phyloP scores from a whole-genome alignment of 148 eudicot species.

The Diospyros lotus region DNA sequence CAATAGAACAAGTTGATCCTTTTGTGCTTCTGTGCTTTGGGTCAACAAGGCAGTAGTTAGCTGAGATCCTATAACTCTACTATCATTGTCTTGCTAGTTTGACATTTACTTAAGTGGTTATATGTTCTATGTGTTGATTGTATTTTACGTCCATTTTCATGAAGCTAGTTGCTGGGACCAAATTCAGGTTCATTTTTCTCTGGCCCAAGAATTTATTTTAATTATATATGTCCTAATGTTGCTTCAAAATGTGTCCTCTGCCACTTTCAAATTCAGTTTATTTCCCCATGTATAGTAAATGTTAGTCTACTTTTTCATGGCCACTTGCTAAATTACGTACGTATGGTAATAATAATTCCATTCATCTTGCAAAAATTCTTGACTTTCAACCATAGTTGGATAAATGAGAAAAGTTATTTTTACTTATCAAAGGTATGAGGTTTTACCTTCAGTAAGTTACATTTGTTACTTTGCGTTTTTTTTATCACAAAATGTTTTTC shows the following conservation, averaged over 20 bases:
- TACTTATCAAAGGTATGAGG: constrained; percentile 14
- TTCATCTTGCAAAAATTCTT: neutral
- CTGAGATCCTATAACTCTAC: too few relatives aligned
- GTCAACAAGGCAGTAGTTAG: too few relatives aligned
- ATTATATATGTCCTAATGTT: neutral
- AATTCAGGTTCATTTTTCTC: too few relatives aligned
- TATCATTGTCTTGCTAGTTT: too few relatives aligned
- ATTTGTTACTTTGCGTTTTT: constrained; percentile 3
- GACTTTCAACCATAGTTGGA: neutral
- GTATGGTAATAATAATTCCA: neutral
- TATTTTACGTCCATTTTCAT: too few relatives aligned
- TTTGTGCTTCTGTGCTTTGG: too few relatives aligned
- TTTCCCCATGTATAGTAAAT: neutral
- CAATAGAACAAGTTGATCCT: too few relatives aligned
- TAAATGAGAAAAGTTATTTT: neutral
- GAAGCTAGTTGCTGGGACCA: too few relatives aligned
- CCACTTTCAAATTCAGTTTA: neutral
- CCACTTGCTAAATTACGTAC: neutral
- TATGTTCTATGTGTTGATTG: too few relatives aligned
- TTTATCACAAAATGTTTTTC: constrained; percentile 18
- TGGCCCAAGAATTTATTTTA: too few relatives aligned
- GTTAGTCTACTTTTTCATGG: neutral
- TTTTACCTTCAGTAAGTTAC: constrained; percentile 11
- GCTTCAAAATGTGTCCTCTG: neutral
- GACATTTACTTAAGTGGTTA: too few relatives aligned